A percentile compares a stretch with the other conserved stretches of the same genome.
These are phyloP conservation scores for Rhododendron griersonianum DNA, from an alignment of 148 eudicot species.

Conservation along the genomic window DNA sequence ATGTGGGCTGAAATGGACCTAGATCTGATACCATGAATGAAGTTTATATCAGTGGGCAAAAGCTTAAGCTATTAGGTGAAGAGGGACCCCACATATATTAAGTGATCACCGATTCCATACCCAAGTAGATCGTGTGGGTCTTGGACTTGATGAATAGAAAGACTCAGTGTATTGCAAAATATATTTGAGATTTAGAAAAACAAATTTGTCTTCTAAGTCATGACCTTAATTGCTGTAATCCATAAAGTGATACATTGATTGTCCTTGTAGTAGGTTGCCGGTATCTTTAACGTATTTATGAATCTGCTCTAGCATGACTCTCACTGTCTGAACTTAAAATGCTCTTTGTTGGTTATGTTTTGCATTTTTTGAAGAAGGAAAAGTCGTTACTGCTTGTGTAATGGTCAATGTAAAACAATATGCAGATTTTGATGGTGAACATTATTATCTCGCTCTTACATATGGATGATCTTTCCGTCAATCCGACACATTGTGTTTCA, in stretches of 20 bases:
- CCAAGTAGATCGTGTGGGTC: neutral
- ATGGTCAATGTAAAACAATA: conserved; percentile 13
- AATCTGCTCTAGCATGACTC: neutral
- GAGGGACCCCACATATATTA: neutral
- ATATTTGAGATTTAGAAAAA: neutral
- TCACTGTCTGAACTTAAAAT: neutral
- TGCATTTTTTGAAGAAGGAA: neutral
- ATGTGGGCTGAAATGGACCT: neutral
- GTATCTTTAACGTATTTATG: neutral
- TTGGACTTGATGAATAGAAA: neutral
- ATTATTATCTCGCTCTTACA: conserved; percentile 76
- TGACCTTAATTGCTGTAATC: neutral
- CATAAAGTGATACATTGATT: neutral
- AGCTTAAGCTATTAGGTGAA: neutral
- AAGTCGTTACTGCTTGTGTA: neutral
- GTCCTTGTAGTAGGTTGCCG: neutral
- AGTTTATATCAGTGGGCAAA: neutral
- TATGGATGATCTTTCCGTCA: conserved; percentile 67
- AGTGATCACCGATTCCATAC: neutral
- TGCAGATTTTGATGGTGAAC: conserved; percentile 91
- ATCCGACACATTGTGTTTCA: conserved; percentile 45
- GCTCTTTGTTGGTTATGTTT: conserved; percentile 1
- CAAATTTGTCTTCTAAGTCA: neutral
- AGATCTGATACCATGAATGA: neutral
- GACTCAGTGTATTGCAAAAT: neutral